Evolutionary conservation across 2,329 filamentous ascomycete species (phyloP).

Genomic region (Aspergillus pseudonomiae): DNA sequence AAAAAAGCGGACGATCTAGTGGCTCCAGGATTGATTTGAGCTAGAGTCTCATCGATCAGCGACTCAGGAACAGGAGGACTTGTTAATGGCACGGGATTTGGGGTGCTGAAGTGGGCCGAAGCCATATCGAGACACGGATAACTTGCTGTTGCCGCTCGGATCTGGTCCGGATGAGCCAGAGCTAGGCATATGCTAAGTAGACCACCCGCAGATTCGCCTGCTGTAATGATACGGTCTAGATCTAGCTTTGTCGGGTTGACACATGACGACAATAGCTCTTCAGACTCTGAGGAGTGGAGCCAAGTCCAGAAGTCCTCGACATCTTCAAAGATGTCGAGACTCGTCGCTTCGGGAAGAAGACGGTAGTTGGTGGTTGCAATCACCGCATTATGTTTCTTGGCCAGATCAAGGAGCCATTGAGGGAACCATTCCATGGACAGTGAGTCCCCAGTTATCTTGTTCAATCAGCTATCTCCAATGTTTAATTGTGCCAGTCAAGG

Average conservation of each 20-base stretch:
- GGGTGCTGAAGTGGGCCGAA: conserved; percentile 18
- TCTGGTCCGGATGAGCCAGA: conserved; percentile 29
- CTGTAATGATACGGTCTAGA: conserved; percentile 27
- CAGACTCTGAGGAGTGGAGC: conserved; percentile 31
- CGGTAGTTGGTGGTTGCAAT: conserved; percentile 55
- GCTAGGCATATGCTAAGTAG: conserved; percentile 31
- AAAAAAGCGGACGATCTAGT: conserved; percentile 12
- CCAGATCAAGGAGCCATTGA: conserved; percentile 44
- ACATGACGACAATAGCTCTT: conserved; percentile 13
- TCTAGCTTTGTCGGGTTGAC: conserved; percentile 24
- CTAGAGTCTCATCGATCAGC: conserved; percentile 15
- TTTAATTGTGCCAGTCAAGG: not conserved
- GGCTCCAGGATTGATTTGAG: not conserved
- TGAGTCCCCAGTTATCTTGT: conserved; percentile 35
- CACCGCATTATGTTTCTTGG: conserved; percentile 45
- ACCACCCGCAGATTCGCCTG: conserved; percentile 38
- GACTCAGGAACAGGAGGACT: conserved; percentile 16
- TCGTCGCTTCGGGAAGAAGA: conserved; percentile 53
- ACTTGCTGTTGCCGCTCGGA: conserved; percentile 32
- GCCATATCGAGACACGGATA: conserved; percentile 38
- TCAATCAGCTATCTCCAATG: conserved; percentile 8
- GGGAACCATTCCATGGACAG: conserved; percentile 32
- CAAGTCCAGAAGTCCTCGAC: conserved; percentile 54
- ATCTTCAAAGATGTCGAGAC: conserved; percentile 52
- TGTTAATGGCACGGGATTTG: not conserved